Base-by-base conservation (phyloP, 768 basidiomycete genomes). In the Neoboletus brunneissimus region DNA sequence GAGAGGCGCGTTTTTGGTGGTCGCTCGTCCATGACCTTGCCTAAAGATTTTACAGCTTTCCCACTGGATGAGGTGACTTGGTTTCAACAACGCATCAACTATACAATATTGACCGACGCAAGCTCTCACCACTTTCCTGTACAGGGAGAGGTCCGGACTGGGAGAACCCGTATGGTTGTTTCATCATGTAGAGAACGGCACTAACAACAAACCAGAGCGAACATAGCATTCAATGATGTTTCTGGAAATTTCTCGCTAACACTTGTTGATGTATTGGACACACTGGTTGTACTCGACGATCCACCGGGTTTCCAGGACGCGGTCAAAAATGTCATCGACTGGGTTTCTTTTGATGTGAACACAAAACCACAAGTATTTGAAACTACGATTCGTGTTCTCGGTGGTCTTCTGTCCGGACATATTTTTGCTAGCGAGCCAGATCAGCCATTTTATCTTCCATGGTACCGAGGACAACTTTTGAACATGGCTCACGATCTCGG, bases 351-450 rank as follows among this genome's bases (percentile, higher is more conserved):
- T 70, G 91, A 98, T 67, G 88, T 94, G 55, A 87, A 98, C 72
- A 93, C 92, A 41, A 92, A 86, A 71, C 94, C 97, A n/a, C 96
- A 99, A 79, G 89, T 98, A 5, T 99, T 99, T 66, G 96, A 99
- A 76, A 91, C 91, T 11, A 98, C 92, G 1, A 98, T 98, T 53
- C 85, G 95, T 27, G 92, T 94, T 7, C 76, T 99, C 10, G 97
- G 97, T 4, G 93, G 94, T 5, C 80, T 99, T 37, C 70, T 94
- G 15, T 92, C 91, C 8, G 94, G 84, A 25, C 94, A 94, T 64
- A 83, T 88, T 50, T 89, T 86, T 67, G 90, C 91, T n/a, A 85
- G 78, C 57, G 77, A 83, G 48, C 73, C 78, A 2, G 81, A 75
- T 2, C 84, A 86, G 37, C 82, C 84, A 20, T 92, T 93, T 65